phyloP scores from a whole-genome alignment of 75 land plant species.

The Sequoiadendron giganteum region DNA sequence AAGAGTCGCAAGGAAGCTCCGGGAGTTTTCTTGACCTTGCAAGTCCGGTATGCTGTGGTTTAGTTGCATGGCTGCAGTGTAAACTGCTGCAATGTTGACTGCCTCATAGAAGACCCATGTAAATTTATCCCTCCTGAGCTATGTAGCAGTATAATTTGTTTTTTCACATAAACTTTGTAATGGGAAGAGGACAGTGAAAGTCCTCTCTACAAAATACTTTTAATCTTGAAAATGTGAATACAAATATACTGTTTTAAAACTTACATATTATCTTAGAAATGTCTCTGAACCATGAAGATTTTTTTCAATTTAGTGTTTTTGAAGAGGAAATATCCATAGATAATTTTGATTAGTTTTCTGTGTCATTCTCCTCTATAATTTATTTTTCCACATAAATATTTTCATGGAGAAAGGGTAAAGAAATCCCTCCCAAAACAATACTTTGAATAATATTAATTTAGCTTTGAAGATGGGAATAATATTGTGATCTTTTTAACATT shows the following conservation, averaged over 20 bases:
- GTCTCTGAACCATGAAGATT: too few species aligned
- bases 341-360: too few species aligned
- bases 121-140: slow-evolving; percentile 4
- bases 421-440: background rate
- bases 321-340: too few species aligned
- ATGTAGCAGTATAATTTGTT: background rate
- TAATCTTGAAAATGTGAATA: background rate
- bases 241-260: background rate
- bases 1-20: background rate
- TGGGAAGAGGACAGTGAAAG: background rate
- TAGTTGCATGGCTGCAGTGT: background rate
- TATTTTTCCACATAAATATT: background rate
- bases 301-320: background rate
- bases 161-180: background rate
- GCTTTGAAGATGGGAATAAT: background rate
- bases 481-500: background rate
- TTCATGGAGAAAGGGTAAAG: too few species aligned
- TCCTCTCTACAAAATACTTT: background rate
- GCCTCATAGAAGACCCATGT: background rate
- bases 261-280: too few species aligned
- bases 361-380: too few species aligned
- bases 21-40: slow-evolving; percentile 9
- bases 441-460: background rate
- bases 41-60: background rate
- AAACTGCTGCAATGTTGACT: background rate